A percentile compares a stretch with the other conserved stretches of the same genome.
Evolutionary conservation across 768 basidiomycete species (phyloP).

Genomic region (Boletellus ananas): DNA sequence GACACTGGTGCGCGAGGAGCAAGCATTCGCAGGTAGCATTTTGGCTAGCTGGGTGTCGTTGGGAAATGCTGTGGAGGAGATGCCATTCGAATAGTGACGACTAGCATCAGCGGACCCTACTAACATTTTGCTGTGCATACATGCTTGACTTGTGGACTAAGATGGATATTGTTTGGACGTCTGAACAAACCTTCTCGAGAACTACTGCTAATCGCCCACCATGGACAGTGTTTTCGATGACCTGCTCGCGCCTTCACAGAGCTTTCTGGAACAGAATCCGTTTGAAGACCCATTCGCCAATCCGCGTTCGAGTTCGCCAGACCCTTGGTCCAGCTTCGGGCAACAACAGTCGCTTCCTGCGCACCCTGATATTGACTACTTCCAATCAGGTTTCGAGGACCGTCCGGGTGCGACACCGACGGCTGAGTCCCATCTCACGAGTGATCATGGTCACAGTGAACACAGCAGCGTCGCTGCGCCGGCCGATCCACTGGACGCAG

Average conservation of each 20-base stretch:
- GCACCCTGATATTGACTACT: slow-evolving; percentile 24
- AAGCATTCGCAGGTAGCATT: slow-evolving; percentile 59
- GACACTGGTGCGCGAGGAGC: slow-evolving; percentile 70
- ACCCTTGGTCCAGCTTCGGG: slow-evolving; percentile 71
- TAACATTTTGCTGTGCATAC: neutral
- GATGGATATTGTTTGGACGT: slow-evolving; percentile 9
- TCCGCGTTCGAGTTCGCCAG: slow-evolving; percentile 59
- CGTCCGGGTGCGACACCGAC: slow-evolving; percentile 20
- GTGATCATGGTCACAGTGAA: slow-evolving; percentile 33
- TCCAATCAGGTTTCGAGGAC: slow-evolving; percentile 28
- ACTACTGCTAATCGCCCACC: slow-evolving; percentile 2
- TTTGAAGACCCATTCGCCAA: slow-evolving; percentile 72
- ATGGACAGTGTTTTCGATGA: slow-evolving; percentile 79
- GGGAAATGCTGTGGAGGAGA: slow-evolving; percentile 63
- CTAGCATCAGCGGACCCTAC: neutral
- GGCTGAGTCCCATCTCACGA: slow-evolving; percentile 36
- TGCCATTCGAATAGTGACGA: slow-evolving; percentile 74
- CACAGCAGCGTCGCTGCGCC: slow-evolving; percentile 12
- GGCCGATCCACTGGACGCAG: slow-evolving; percentile 43
- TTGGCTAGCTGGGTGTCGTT: slow-evolving; percentile 73
- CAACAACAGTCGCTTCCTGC: slow-evolving; percentile 26
- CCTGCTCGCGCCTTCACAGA: slow-evolving; percentile 57
- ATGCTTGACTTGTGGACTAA: slow-evolving; percentile 11
- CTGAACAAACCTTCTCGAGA: neutral
- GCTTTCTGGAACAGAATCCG: slow-evolving; percentile 67